phyloP scores from a whole-genome alignment of 768 basidiomycete genomes.

The Termitomyces sp. region DNA sequence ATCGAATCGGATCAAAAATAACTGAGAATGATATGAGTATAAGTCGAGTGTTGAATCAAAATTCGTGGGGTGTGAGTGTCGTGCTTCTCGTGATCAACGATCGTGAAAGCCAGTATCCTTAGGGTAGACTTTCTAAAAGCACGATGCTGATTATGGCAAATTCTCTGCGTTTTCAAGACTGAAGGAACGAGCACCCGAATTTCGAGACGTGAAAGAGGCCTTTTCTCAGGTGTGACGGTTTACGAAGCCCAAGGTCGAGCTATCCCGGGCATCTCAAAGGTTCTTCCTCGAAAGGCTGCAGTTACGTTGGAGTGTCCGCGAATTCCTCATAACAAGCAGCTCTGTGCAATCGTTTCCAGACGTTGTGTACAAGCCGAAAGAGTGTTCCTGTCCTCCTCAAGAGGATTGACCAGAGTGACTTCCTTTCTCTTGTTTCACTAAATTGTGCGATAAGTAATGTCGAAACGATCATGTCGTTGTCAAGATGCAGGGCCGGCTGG shows the following conservation, averaged over 20 bases:
- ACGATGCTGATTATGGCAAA: background rate
- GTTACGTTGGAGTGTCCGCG: background rate
- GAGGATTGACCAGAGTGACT: background rate
- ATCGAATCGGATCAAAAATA: background rate
- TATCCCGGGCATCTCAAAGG: background rate
- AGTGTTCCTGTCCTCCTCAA: no score
- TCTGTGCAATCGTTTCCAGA: no score
- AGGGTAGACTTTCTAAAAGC: background rate
- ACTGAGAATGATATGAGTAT: background rate
- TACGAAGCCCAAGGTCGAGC: no score
- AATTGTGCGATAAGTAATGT: background rate
- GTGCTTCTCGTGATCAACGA: no score
- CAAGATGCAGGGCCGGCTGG: background rate
- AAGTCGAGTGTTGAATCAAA: background rate
- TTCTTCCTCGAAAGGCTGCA: background rate
- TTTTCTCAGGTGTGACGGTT: background rate
- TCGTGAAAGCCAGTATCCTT: background rate
- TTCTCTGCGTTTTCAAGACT: background rate
- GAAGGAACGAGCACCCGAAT: background rate
- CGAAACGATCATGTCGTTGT: background rate
- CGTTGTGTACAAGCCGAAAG: no score
- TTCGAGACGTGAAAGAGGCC: background rate
- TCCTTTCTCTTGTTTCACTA: background rate
- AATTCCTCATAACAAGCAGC: background rate
- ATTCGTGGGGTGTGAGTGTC: no score